Conservation (phyloP, 768 basidiomycete genomes). For the Calocera cornea region DNA sequence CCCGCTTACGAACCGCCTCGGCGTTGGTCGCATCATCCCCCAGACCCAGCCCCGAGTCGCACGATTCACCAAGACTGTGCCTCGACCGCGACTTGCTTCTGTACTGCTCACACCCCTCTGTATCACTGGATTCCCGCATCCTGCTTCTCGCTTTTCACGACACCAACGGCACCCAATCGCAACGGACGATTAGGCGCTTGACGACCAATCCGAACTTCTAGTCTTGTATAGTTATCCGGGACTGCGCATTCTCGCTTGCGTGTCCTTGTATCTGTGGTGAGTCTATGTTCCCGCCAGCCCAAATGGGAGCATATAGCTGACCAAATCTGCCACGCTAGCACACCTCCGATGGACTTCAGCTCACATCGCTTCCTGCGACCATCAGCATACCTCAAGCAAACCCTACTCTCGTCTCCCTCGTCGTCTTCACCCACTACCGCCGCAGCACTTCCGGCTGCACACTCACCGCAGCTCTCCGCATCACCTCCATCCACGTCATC, state of each 20-base stretch:
- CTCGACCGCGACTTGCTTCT: not conserved
- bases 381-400: not conserved
- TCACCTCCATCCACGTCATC: not conserved
- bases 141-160: not conserved
- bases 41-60: not conserved
- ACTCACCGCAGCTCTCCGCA: constrained; percentile 1
- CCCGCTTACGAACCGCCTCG: constrained; percentile 6
- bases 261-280: not conserved
- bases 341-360: constrained; percentile 1
- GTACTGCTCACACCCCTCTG: not conserved
- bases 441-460: not conserved
- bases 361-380: not conserved
- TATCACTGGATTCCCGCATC: not conserved
- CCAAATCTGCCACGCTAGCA: not conserved
- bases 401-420: not conserved
- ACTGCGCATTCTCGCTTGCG: not conserved
- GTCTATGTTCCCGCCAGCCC: not conserved
- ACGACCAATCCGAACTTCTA: not conserved
- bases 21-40: not conserved
- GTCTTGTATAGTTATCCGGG: not conserved
- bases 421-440: not conserved
- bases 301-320: not conserved
- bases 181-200: not conserved
- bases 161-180: not conserved
- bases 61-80: not conserved